Percentiles rank a stretch among this genome's conserved stretches.
phyloP scores from a whole-genome alignment of 2,329 filamentous ascomycete genomes.

The Blastomyces gilchristii region DNA sequence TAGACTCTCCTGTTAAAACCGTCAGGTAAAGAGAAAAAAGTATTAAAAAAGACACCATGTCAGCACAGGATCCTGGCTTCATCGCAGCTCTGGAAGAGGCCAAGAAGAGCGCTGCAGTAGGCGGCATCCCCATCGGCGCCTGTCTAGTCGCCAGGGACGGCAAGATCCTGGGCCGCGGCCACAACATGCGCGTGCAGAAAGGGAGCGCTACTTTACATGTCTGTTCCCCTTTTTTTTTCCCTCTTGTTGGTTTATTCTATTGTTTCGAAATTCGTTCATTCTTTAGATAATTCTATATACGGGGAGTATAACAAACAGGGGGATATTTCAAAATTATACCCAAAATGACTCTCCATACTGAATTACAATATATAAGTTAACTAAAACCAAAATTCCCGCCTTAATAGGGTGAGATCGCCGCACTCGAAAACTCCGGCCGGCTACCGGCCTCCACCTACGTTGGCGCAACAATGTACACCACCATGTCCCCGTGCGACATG shows the following conservation, averaged over 20 bases:
- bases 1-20: too few relatives aligned
- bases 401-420: conserved; percentile 56
- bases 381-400: too few relatives aligned
- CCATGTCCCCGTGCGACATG: conserved; percentile 70
- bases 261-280: neutral
- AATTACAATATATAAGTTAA: too few relatives aligned
- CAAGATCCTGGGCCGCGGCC: conserved; percentile 51
- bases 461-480: conserved; percentile 74
- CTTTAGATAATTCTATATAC: too few relatives aligned
- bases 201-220: conserved; percentile 63
- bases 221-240: conserved; percentile 22
- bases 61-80: conserved; percentile 42
- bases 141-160: conserved; percentile 59
- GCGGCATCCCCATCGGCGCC: conserved; percentile 50
- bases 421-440: conserved; percentile 63
- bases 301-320: too few relatives aligned
- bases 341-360: too few relatives aligned
- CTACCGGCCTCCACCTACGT: conserved; percentile 58
- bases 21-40: neutral
- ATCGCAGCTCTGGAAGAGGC: conserved; percentile 50
- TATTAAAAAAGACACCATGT: neutral
- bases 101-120: conserved; percentile 44
- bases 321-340: too few relatives aligned
- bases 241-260: neutral
- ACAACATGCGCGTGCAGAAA: conserved; percentile 49